Evolutionary conservation across 2,329 filamentous ascomycete species (phyloP), one percentile per base, ranked within the genome.

Genomic region (Claviceps lovelessii): DNA sequence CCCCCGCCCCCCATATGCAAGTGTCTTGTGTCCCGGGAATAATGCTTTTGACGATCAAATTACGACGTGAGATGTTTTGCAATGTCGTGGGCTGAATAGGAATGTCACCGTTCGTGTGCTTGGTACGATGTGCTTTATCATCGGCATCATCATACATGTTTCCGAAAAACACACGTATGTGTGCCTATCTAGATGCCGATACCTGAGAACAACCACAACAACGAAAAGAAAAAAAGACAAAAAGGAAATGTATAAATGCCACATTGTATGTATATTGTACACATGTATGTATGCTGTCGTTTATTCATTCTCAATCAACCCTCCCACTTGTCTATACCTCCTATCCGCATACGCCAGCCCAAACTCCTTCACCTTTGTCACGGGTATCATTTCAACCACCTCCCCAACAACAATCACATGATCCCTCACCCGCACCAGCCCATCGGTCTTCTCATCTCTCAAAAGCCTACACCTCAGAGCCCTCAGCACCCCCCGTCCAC

Each of bases 401-500:
- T 79, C 75, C 5, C 73, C 76, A 1, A 78, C 67, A 6, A 78
- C 74, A 57, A 79, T 73, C 10, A 76, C 72, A 64, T 78, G 76
- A 55, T 79, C 76, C 46, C 73, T 65, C 9, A 79, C 75, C 46
- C 62, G 65, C n/a, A 78, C 61, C 15, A 79, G 59, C 0, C 76
- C 76, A 5, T 59, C 59, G 8, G 62, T 56, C 0, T 71, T 66
- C 46, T 69, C 67, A 31, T 74, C 72, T 13, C 64, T 63, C 15
- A 76, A 53, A 17, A 78, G 60, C 57, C 58, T 64, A 52, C 75
- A 78, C 57, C 66, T 62, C 45, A 78, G 54, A 28, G 76, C 73
- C 59, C 75, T 75, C 61, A 77, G 60, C n/a, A 83, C 73, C 23
- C 81, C 80, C 5, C 72, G 67, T 0, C 76, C 76, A 10, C 62